phyloP scores from a whole-genome alignment of 805 yeast genomes.

The Cyberlindnera mrakii region DNA sequence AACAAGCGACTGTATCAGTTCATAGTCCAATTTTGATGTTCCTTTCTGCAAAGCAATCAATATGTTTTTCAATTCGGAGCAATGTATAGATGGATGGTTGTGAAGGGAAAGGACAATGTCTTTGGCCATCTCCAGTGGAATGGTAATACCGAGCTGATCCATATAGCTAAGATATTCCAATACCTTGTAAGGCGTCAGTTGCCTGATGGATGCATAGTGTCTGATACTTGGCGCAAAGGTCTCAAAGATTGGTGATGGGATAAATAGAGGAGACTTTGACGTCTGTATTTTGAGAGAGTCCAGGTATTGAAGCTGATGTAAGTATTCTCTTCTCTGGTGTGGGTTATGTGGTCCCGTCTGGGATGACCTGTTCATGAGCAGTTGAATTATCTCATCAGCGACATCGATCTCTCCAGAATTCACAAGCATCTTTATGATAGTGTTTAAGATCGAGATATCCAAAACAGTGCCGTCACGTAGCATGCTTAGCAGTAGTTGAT shows the following conservation, averaged over 20 bases:
- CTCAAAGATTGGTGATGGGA: constrained; percentile 10
- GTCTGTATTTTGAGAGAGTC: constrained; percentile 8
- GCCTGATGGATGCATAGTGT: constrained; percentile 1
- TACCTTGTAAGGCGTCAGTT: constrained; percentile 5
- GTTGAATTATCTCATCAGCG: constrained; percentile 4
- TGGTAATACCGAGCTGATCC: not conserved
- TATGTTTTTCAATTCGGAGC: constrained; percentile 1
- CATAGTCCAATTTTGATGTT: not conserved
- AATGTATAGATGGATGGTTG: not conserved
- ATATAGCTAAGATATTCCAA: constrained; percentile 2
- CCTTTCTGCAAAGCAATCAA: not conserved
- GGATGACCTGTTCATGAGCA: not conserved
- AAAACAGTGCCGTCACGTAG: constrained; percentile 6
- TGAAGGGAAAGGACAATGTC: not conserved
- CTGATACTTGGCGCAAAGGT: constrained; percentile 13
- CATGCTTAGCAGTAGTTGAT: constrained; percentile 1
- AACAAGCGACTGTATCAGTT: not conserved
- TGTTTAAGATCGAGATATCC: constrained; percentile 8
- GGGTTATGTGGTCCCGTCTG: not conserved
- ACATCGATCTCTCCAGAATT: constrained; percentile 3
- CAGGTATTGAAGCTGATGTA: constrained; percentile 5
- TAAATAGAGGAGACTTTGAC: constrained; percentile 1
- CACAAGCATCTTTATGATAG: constrained; percentile 4
- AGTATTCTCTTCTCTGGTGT: constrained; percentile 5
- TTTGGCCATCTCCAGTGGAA: not conserved